Evolutionary conservation across 805 yeast species (phyloP).

Genomic region (Saccharomycopsis sp.): DNA sequence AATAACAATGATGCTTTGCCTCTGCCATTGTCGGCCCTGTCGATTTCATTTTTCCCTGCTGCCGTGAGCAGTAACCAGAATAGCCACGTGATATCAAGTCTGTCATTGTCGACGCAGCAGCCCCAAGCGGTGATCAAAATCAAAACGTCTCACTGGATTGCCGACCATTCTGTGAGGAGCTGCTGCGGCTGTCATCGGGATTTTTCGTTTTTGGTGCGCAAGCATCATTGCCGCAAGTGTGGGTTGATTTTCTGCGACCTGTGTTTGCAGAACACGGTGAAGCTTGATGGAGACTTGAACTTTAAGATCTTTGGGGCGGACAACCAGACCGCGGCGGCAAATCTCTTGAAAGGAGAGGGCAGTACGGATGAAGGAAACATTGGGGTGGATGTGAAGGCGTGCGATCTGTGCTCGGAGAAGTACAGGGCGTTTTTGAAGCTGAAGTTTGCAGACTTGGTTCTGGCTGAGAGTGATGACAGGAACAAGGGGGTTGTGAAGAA

Average conservation of each 20-base stretch:
- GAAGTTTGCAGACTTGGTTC: no score
- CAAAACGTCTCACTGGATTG: constrained; percentile 15
- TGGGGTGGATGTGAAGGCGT: constrained; percentile 10
- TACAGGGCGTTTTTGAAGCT: constrained; percentile 7
- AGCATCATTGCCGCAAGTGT: constrained; percentile 34
- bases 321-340: background rate
- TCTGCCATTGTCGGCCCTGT: no score
- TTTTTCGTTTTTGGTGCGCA: constrained; percentile 23
- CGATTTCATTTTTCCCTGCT: background rate
- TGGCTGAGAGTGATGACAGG: no score
- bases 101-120: background rate
- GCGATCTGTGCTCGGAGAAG: constrained; percentile 2
- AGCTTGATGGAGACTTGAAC: constrained; percentile 29
- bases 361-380: background rate
- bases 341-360: background rate
- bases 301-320: constrained; percentile 22
- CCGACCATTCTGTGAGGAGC: constrained; percentile 8
- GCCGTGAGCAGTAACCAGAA: no score
- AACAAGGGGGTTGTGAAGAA: constrained; percentile 5
- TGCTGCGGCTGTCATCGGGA: constrained; percentile 15
- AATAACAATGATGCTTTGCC: no score
- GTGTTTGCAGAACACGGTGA: constrained; percentile 30
- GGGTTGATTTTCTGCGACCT: constrained; percentile 35
- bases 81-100: no score
- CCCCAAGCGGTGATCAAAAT: no score